Conservation (phyloP, 1,284 basidiomycete genomes). For the Rhodotorula sp. region DNA sequence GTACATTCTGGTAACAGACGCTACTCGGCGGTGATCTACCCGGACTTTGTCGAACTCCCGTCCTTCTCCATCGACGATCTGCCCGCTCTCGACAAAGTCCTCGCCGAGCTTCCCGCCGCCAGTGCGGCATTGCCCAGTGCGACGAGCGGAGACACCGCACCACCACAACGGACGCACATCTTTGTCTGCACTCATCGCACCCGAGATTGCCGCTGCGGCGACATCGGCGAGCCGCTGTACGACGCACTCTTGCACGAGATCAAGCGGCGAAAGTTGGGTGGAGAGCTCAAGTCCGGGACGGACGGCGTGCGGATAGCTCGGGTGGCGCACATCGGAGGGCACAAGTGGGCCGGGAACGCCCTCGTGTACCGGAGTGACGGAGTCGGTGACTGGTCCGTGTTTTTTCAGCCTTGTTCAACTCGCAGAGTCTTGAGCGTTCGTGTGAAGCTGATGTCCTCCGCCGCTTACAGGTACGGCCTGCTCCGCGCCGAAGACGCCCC, state of each 20-base stretch:
- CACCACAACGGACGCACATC: conserved; percentile 39
- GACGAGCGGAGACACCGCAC: neutral
- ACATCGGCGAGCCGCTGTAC: conserved; percentile 46
- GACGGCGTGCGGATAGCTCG: conserved; percentile 25
- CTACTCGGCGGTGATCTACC: conserved; percentile 33
- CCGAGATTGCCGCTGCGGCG: conserved; percentile 50
- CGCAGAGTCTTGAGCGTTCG: neutral
- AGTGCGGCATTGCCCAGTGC: neutral
- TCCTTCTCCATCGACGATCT: conserved; percentile 21
- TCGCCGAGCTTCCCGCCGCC: neutral
- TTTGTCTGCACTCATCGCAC: conserved; percentile 49
- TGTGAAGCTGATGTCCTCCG: too few species aligned
- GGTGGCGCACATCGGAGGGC: conserved; percentile 43
- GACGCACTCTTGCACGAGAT: conserved; percentile 43
- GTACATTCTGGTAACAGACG: neutral
- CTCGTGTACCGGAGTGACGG: conserved; percentile 46
- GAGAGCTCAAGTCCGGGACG: conserved; percentile 14
- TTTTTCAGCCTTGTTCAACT: too few species aligned
- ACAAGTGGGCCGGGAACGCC: conserved; percentile 49
- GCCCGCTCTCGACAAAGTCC: conserved; percentile 9
- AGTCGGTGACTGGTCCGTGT: conserved; percentile 44
- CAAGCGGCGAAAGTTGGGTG: conserved; percentile 40
- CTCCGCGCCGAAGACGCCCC: conserved; percentile 44
- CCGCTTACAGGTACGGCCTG: conserved; percentile 38
- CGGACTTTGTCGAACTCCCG: conserved; percentile 29